Conservation (phyloP, 2,329 filamentous ascomycete genomes). For the Sclerotinia nivalis region DNA sequence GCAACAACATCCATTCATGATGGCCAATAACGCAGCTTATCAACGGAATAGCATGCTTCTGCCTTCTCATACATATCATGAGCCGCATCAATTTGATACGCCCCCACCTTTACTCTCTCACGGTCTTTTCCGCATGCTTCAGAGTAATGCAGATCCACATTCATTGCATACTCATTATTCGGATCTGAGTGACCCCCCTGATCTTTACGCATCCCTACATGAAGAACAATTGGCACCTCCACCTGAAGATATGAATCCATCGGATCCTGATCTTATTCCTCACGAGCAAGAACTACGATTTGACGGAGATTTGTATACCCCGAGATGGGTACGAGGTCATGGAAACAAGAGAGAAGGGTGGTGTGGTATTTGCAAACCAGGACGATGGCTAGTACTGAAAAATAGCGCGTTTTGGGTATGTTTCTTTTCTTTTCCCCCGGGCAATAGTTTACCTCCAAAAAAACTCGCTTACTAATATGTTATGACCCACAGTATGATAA, state of each 20-base stretch:
- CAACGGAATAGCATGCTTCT: conserved; percentile 60
- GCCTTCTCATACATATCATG: conserved; percentile 51
- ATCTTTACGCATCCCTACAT: conserved; percentile 72
- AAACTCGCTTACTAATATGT: not conserved
- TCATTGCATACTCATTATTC: conserved; percentile 68
- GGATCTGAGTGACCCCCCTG: conserved; percentile 73
- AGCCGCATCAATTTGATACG: conserved; percentile 56
- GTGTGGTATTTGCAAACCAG: conserved; percentile 86
- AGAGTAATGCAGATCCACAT: conserved; percentile 72
- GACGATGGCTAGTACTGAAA: conserved; percentile 83
- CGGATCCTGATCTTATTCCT: conserved; percentile 72
- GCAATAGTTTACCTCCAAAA: not conserved
- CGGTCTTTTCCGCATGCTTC: conserved; percentile 70
- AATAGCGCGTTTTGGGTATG: conserved; percentile 76
- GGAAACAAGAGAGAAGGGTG: conserved; percentile 87
- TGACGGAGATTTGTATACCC: conserved; percentile 79
- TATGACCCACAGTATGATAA: conserved; percentile 69
- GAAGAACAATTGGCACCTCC: conserved; percentile 74
- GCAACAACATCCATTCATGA: conserved; percentile 57
- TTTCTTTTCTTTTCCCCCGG: not conserved
- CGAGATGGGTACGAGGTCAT: conserved; percentile 79
- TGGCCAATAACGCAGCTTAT: conserved; percentile 54
- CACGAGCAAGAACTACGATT: conserved; percentile 80
- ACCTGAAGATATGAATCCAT: conserved; percentile 78
- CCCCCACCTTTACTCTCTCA: conserved; percentile 66